Conservation (phyloP, 257 asterid genomes). For the Paulownia fortunei region DNA sequence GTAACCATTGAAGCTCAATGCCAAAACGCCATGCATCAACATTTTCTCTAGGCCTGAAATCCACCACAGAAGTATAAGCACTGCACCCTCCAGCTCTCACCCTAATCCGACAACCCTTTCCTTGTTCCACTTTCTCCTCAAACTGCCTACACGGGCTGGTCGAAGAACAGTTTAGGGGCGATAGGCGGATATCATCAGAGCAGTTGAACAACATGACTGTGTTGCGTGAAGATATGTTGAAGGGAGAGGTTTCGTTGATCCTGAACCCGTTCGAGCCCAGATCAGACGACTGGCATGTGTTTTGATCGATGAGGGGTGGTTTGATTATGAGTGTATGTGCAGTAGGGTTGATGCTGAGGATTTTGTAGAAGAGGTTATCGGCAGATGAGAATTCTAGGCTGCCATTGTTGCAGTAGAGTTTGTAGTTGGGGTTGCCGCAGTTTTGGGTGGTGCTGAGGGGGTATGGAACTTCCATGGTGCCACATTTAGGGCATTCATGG, state of each 20-base stretch:
- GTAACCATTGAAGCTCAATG: slow-evolving; percentile 49
- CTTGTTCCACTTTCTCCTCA: slow-evolving; percentile 28
- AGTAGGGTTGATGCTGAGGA: slow-evolving; percentile 42
- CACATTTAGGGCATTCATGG: neutral
- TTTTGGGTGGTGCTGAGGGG: slow-evolving; percentile 46
- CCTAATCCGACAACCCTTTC: slow-evolving; percentile 39
- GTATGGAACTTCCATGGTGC: slow-evolving; percentile 33
- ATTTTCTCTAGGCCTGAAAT: slow-evolving; percentile 18
- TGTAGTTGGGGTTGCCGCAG: slow-evolving; percentile 21
- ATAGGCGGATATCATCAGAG: slow-evolving; percentile 36
- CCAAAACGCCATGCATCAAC: slow-evolving; percentile 45
- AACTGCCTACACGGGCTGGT: slow-evolving; percentile 44
- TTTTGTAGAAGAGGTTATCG: slow-evolving; percentile 8
- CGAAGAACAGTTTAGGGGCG: slow-evolving; percentile 48
- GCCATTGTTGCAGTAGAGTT: slow-evolving; percentile 32
- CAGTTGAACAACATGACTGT: slow-evolving; percentile 36
- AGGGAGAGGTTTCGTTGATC: slow-evolving; percentile 47
- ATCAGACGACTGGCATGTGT: slow-evolving; percentile 42
- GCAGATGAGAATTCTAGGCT: slow-evolving; percentile 32
- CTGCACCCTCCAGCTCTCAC: slow-evolving; percentile 43
- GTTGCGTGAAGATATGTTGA: slow-evolving; percentile 44
- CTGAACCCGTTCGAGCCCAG: slow-evolving; percentile 38
- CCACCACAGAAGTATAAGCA: slow-evolving; percentile 45
- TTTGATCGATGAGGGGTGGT: slow-evolving; percentile 30
- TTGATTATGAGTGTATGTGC: slow-evolving; percentile 24